Evolutionary conservation across 1,139 yeast genomes (phyloP).

Genomic region (Taiozyma onychis): DNA sequence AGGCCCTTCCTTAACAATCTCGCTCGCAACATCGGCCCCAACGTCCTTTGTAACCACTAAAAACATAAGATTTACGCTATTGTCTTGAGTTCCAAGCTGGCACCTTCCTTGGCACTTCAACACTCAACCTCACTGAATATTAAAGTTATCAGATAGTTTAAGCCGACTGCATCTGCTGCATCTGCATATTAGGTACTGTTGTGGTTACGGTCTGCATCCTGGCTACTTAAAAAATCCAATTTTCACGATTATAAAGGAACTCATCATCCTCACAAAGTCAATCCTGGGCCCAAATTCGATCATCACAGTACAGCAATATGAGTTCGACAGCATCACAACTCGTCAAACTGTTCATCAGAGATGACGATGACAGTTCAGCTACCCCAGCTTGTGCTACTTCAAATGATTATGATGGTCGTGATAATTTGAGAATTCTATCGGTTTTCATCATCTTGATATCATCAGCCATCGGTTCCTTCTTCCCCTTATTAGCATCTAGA

Average conservation of each 20-base stretch:
- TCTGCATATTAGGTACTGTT: neutral
- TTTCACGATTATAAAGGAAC: neutral
- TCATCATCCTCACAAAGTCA: neutral
- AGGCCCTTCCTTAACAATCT: neutral
- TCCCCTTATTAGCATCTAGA: slow-evolving; percentile 54
- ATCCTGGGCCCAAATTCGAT: neutral
- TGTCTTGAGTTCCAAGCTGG: no score
- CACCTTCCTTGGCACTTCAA: neutral
- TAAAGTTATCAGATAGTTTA: neutral
- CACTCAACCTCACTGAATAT: neutral
- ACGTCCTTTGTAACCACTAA: no score
- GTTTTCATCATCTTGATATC: slow-evolving; percentile 55
- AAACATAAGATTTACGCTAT: no score
- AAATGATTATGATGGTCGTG: slow-evolving; percentile 32
- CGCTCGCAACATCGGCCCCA: neutral
- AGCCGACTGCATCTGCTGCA: neutral
- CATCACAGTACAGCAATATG: neutral
- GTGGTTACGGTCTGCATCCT: neutral
- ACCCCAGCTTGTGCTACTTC: slow-evolving; percentile 16
- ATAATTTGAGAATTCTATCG: slow-evolving; percentile 55
- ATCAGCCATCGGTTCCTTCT: slow-evolving; percentile 52
- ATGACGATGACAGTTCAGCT: slow-evolving; percentile 10
- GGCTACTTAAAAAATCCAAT: neutral
- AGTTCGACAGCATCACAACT: slow-evolving; percentile 4
- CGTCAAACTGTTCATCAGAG: slow-evolving; percentile 14